Conservation (phyloP, 1,284 basidiomycete species). For the Trametes polyzona region DNA sequence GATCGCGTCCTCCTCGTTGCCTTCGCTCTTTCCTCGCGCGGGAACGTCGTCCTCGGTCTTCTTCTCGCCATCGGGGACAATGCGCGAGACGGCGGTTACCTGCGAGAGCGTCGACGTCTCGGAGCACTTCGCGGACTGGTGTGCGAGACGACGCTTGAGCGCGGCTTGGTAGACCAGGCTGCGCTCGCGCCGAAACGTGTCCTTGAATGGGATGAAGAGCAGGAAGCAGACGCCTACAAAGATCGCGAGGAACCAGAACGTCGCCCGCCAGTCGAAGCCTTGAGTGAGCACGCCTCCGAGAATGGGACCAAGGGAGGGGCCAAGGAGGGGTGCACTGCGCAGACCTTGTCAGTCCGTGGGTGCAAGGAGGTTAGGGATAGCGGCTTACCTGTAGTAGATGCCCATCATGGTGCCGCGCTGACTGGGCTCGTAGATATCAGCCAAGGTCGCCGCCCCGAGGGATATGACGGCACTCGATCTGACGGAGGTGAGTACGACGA, state of each 20-base stretch:
- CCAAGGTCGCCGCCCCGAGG: conserved; percentile 81
- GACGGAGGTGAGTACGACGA: neutral
- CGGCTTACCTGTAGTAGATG: conserved; percentile 57
- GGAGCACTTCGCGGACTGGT: conserved; percentile 26
- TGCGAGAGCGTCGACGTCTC: conserved; percentile 24
- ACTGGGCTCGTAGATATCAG: conserved; percentile 80
- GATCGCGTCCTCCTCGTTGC: conserved; percentile 8
- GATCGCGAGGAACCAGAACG: conserved; percentile 81
- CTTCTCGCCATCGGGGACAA: conserved; percentile 3
- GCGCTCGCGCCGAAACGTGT: conserved; percentile 83
- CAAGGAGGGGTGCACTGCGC: conserved; percentile 40
- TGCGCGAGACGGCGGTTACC: conserved; percentile 22
- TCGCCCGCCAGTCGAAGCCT: conserved; percentile 74
- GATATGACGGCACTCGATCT: conserved; percentile 79
- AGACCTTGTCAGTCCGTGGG: neutral
- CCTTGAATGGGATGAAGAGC: conserved; percentile 74
- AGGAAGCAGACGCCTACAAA: conserved; percentile 59
- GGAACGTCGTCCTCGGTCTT: neutral
- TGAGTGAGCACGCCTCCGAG: conserved; percentile 72
- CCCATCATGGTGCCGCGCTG: conserved; percentile 85
- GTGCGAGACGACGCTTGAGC: conserved; percentile 38
- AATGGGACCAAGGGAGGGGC: conserved; percentile 74
- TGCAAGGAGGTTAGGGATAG: neutral
- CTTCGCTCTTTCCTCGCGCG: neutral
- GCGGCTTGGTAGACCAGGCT: conserved; percentile 77